Conservation (phyloP, 2,329 filamentous ascomycete species). For the Colletotrichum phormii region DNA sequence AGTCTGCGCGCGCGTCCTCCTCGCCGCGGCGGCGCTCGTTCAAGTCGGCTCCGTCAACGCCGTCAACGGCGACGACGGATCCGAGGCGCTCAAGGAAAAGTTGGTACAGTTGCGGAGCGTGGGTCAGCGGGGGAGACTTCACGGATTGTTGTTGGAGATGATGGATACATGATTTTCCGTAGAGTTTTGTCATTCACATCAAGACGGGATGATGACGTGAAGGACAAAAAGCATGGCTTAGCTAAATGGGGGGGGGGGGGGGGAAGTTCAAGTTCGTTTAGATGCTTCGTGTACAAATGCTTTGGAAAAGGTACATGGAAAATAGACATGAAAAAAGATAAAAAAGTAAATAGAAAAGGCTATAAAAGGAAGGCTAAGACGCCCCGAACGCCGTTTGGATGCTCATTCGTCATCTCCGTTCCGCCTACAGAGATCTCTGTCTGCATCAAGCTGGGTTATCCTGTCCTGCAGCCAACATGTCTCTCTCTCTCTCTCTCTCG, state of each 20-base stretch:
- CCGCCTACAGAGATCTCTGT: neutral
- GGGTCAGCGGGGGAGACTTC: slow-evolving; percentile 27
- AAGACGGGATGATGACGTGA: neutral
- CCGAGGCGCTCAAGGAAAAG: slow-evolving; percentile 1
- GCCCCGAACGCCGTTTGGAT: slow-evolving; percentile 29
- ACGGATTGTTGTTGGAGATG: slow-evolving; percentile 37
- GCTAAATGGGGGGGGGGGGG: neutral
- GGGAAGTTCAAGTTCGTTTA: neutral
- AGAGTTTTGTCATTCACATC: too few relatives aligned
- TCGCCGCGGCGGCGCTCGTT: slow-evolving; percentile 50
- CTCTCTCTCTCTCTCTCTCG: neutral
- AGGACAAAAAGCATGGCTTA: neutral
- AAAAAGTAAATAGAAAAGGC: neutral
- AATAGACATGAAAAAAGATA: neutral
- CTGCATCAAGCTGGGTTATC: slow-evolving; percentile 8
- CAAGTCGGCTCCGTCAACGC: neutral
- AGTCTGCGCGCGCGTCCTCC: slow-evolving; percentile 63
- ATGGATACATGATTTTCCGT: neutral
- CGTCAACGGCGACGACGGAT: neutral
- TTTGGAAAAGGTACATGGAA: neutral
- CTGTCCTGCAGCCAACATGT: neutral
- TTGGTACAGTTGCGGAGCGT: slow-evolving; percentile 22
- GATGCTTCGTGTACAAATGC: slow-evolving; percentile 23
- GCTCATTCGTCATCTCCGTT: slow-evolving; percentile 2
- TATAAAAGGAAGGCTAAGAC: slow-evolving; percentile 15